Base-by-base conservation (phyloP, 768 basidiomycete species). In the Lactarius quietus region DNA sequence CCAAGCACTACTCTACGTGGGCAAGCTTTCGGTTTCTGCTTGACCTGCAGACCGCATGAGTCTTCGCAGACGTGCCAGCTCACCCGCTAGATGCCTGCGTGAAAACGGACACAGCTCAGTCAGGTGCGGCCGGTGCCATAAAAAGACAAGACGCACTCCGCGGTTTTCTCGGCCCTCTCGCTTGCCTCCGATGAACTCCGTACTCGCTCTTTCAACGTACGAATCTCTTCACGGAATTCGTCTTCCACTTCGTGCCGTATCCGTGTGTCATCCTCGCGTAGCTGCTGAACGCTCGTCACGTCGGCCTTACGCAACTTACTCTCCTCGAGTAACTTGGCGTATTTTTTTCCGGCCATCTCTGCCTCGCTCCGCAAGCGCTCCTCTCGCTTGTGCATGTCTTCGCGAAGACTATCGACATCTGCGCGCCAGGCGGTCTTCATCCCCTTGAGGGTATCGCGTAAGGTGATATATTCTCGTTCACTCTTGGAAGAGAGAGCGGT, bases 381-480 rank as follows among this genome's bases (percentile, higher is more conserved):
- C 73, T 95, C 92, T 60, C 88, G 79, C 73, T 83, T 86, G 60
- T 77, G 78, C 84, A 94, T 88, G 72, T 94, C 92, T 57, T 87
- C 85, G 55, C 83, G 79, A 17, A 95, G 78, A 58, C 80, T 80
- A 17, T 89, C 88, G 0, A 87, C 83, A 59, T 95, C 93, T 14
- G 80, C 73, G 69, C 90, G 88, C 84, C 88, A 94, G 1, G 84
- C 83, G 64, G 88, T 86, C 4, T 83, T 80, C 73, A 95, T 83
- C 8, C 82, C 79, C 73, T 89, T 90, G 60, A 94, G 76, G 69
- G 89, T 88, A 63, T 92, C 90, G 18, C 89, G 84, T 58, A 95
- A 76, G 0, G 87, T 88, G 67, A 86, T 78, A 69, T 94, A 95
- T 76, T 95, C 93, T 41, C 90, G 82, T 74, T 94, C 90, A 23